These are phyloP conservation scores for Closterium sp. DNA, from an alignment of 139 green algal genomes.

Conservation along the genomic window DNA sequence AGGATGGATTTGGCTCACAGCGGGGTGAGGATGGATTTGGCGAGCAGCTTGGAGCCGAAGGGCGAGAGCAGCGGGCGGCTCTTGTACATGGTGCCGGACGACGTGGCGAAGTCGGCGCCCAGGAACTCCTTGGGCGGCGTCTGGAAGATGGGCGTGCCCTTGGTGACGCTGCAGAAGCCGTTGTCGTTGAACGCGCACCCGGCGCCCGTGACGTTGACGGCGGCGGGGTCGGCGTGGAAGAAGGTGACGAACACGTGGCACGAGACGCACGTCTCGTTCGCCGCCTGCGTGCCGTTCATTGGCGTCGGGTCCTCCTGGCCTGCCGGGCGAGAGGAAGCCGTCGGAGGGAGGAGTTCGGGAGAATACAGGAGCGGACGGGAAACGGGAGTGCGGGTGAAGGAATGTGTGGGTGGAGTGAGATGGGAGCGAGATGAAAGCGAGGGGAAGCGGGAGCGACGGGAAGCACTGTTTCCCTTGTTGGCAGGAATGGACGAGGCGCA, in stretches of 20 bases:
- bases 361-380: neutral
- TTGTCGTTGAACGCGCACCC: neutral
- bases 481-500: neutral
- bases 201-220: neutral
- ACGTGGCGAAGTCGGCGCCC: neutral
- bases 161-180: neutral
- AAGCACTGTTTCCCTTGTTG: too few relatives aligned
- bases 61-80: neutral
- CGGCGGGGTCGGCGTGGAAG: neutral
- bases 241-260: neutral
- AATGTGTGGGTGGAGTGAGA: too few relatives aligned
- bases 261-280: neutral
- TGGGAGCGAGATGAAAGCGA: too few relatives aligned
- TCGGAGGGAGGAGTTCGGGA: neutral
- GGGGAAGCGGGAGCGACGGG: too few relatives aligned
- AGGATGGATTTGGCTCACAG: neutral
- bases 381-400: neutral
- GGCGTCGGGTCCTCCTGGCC: neutral
- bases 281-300: neutral
- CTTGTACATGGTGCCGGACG: neutral
- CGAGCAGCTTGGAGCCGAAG: neutral
- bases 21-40: neutral
- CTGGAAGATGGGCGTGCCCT: neutral
- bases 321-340: neutral
- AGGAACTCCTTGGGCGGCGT: neutral